Conservation (phyloP, 495 filamentous ascomycete genomes). For the Aspergillus cristatus region DNA sequence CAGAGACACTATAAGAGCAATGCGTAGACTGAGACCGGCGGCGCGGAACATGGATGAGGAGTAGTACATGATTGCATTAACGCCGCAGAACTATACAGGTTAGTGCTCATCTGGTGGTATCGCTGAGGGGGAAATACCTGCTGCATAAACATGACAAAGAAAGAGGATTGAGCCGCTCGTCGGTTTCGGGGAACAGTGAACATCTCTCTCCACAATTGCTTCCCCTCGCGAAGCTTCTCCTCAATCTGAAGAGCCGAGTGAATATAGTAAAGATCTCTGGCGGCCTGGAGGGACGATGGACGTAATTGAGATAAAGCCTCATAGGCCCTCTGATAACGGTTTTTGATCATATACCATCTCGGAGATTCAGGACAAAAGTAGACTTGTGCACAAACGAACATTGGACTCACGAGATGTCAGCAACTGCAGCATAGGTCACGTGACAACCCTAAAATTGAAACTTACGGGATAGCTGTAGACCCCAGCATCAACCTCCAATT, state of each 20-base stretch:
- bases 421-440: not conserved
- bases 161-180: constrained; percentile 63
- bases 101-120: not conserved
- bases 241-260: constrained; percentile 63
- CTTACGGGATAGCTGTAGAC: constrained; percentile 63
- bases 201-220: constrained; percentile 49
- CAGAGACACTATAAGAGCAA: constrained; percentile 58
- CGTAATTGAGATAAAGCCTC: constrained; percentile 57
- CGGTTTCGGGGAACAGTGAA: constrained; percentile 69
- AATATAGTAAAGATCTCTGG: constrained; percentile 77
- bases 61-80: constrained; percentile 55
- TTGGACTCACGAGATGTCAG: constrained; percentile 3
- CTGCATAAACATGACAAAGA: constrained; percentile 83
- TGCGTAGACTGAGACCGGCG: constrained; percentile 36
- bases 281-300: constrained; percentile 63
- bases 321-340: constrained; percentile 56
- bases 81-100: constrained; percentile 39
- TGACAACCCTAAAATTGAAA: constrained; percentile 38
- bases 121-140: constrained; percentile 41
- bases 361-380: constrained; percentile 69
- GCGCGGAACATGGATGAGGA: constrained; percentile 44
- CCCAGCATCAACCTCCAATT: constrained; percentile 84
- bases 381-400: constrained; percentile 26
- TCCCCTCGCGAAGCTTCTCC: constrained; percentile 52
- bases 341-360: constrained; percentile 70